Base-by-base conservation (phyloP, 192 early-diverging fungal genomes). In the Umbelopsis ramanniana region DNA sequence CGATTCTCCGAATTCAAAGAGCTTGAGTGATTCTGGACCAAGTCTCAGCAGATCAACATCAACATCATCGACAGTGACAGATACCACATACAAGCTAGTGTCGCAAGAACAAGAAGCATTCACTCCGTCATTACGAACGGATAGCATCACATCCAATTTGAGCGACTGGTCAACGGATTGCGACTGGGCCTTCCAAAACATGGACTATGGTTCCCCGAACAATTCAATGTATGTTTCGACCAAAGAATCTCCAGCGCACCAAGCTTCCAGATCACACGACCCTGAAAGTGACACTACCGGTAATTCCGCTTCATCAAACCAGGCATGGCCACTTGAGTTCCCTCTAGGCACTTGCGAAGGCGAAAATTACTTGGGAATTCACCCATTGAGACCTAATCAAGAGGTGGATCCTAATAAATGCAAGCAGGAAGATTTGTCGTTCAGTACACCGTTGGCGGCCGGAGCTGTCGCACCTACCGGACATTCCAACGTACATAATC, bases 91-190 rank as follows among this genome's bases (percentile, higher is more conserved):
- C 57, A 63, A 63, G 33, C 26, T 63, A 14, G 26, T 35, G 4
- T 63, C 57, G 19, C 57, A 63, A 37, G 57, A 63, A 2, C 26
- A 63, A 63, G 57, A 63, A 29, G 11, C 57, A 5, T 63, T 63
- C 57, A 63, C 57, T 14, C 57, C 57, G 19, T 63, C 57, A 63
- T n/a, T 63, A 35, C 29, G 17, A 12, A 37, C 57, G 14, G 57
- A 63, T 63, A 37, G 33, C 33, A n/a, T 35, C 7, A 22, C 22
- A 11, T 37, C 29, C 4, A 63, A 37, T 37, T 29, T 63, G 2
- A 63, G 57, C 35, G 57, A 63, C 15, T 63, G 57, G 57, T 63
- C 57, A 17, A 35, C 57, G 7, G 57, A 63, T 11, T 63, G 57
- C 19, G 57, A 63, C 33, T 63, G 57, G 57, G 33, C 57, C 6